Base-by-base conservation (phyloP, 352 stramenopile species). In the Pythium brachiatum region DNA sequence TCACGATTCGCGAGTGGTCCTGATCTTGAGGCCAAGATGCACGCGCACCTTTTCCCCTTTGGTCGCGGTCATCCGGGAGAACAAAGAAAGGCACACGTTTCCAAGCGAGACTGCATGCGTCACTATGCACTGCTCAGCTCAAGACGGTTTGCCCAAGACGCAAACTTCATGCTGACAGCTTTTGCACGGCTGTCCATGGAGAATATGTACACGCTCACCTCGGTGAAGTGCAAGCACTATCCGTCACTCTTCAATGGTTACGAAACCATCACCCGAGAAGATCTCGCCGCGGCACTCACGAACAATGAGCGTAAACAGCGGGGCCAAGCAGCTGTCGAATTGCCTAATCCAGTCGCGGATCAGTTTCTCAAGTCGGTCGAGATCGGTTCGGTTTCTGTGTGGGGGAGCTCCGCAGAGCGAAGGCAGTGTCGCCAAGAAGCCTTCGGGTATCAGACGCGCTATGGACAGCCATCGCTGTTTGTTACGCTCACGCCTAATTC, bases 401-500 rank as follows among this genome's bases (percentile, higher is more conserved):
- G 62, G 29, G 29, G 29, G 5, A 34, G 29, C 31, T 36, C 21
- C 34, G 57, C 56, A 1, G 67, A 74, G 18, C 43, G 67, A 3
- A 38, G 54, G 0, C 51, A 67, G 13, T 74, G 63, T 52, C 54
- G 59, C 8, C 54, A 59, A 27, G 29, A 65, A 5, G 68, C 62
- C 4, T 71, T 39, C 9, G 58, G 47, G 0, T 71, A 74, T 26
- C 63, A 74, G 18, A 64, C 59, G 2, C 31, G 58, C 0, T 64
- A 53, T 46, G 55, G 54, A 0, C 29, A 69, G 13, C 55, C 62
- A 12, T 69, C 62, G 11, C 26, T 69, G 21, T 69, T 64, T 21
- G 55, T 69, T 1, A 64, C 62, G 8, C 16, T 64, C 1, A 60
- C 62, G 8, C 62, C 62, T 7, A 69, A 69, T 20, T 57, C 62